A percentile compares a stretch with the other conserved stretches of the same genome.
Conservation (phyloP, 305 asterid genomes). For the Solanum chacoense region DNA sequence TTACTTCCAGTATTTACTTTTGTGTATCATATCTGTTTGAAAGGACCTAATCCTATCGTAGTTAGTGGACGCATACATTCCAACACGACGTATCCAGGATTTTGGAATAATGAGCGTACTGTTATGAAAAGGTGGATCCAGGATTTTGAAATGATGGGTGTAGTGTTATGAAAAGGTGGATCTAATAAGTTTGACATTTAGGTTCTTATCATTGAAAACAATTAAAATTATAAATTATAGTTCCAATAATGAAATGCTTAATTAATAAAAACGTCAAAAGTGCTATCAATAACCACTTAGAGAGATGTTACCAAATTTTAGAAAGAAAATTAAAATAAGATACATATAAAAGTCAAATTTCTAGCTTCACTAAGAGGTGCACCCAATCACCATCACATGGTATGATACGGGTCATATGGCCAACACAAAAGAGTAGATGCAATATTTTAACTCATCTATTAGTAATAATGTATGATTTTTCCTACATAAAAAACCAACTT, state of each 20-base stretch:
- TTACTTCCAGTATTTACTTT: too few species aligned
- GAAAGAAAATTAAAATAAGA: background rate
- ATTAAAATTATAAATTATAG: background rate
- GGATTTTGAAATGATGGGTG: background rate
- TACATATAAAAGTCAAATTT: background rate
- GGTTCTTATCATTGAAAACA: background rate
- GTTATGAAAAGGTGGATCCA: background rate
- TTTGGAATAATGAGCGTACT: background rate
- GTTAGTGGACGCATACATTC: too few species aligned
- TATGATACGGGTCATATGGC: background rate
- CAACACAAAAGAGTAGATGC: too few species aligned
- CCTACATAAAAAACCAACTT: too few species aligned
- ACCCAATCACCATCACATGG: background rate
- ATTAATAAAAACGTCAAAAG: background rate
- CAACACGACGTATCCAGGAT: too few species aligned
- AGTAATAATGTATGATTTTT: too few species aligned
- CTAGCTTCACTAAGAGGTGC: background rate
- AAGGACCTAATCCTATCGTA: too few species aligned
- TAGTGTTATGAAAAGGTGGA: background rate
- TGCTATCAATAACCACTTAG: background rate
- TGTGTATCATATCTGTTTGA: too few species aligned
- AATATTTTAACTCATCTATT: too few species aligned
- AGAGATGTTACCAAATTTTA: background rate
- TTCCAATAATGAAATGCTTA: background rate
- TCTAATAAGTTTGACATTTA: too few species aligned